Evolutionary conservation across 768 basidiomycete genomes (phyloP).

Genomic region (Zangia roseola): DNA sequence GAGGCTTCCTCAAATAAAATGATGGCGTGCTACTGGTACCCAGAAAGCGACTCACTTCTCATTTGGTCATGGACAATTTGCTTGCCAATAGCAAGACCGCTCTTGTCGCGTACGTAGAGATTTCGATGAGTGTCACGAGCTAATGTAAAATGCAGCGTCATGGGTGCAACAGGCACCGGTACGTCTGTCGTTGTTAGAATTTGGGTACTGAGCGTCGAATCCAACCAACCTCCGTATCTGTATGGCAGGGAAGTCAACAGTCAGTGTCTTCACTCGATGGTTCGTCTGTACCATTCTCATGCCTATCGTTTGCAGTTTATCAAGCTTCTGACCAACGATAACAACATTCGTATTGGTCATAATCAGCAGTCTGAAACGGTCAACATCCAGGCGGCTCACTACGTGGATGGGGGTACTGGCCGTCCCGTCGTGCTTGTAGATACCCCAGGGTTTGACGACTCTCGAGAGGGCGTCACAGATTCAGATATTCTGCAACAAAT

Average conservation of each 20-base stretch:
- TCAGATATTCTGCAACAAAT: conserved; percentile 22
- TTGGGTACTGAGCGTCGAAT: not conserved
- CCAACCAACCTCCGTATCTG: not conserved
- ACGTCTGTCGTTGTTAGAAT: not conserved
- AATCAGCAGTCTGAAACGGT: conserved; percentile 6
- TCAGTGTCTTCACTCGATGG: not conserved
- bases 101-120: conserved; percentile 2
- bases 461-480: conserved; percentile 14
- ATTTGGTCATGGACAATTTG: no score
- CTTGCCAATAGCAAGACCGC: not conserved
- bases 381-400: not conserved
- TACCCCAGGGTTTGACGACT: conserved; percentile 12
- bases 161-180: conserved; percentile 10
- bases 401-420: not conserved
- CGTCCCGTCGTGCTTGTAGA: conserved; percentile 17
- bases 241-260: conserved; percentile 8
- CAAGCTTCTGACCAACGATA: conserved; percentile 4
- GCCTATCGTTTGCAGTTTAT: conserved; percentile 1
- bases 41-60: no score
- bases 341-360: conserved; percentile 7
- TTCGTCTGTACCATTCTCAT: not conserved
- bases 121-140: not conserved
- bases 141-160: conserved; percentile 1
- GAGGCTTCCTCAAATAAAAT: not conserved
- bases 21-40: no score